Evolutionary conservation across 306 rosid species (phyloP), one percentile per base, ranked within the genome.

Genomic region (Lathyrus sativus): DNA sequence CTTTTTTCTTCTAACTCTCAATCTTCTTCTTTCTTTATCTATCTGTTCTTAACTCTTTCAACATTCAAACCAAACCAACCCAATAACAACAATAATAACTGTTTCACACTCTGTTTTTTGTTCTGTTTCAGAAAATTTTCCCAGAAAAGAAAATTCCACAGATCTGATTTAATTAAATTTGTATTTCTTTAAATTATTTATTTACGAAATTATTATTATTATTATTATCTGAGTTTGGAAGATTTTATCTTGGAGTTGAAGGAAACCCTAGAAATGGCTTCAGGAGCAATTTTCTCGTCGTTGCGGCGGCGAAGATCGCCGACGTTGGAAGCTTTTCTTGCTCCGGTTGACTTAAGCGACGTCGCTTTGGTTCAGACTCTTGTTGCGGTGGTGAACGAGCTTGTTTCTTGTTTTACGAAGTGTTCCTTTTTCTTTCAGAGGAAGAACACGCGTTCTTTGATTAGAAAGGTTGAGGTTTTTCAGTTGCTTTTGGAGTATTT

Each of bases 271-370:
- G 57, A 22, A 24, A 91, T 91, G 98, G 96, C 96, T 51, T 85
- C 91, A 13, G 96, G 93, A 60, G 93, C 96, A 53, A 86, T 92
- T 62, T 92, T 85, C 60, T 85, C 96, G 28, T 90, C 96, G n/a
- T 13, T 90, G 43, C 82, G 98, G 76, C 80, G 98, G 76, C 78
- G 93, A 58, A 88, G 96, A 79, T 92, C 98, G 73, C 98, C 98
- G 43, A 86, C 96, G 7, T 24, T 86, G 77, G 96, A 89, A 44
- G 88, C 89, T 0, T 90, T 92, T 72, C 72, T 92, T n/a, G 96
- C 90, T 7, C 98, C 98, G 67, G 98, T 92, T 44, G 90, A 90
- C 83, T 74, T 92, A 9, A 75, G 83, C 19, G 90, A 85, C 50
- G 96, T 83, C 0, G 83, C 96, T 3, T 81, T 92, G 39, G 82